These are phyloP conservation scores for cucumber (Cucumis sativus) DNA, from an alignment of 306 rosid species.

Conservation along the genomic window Cucumber_9930_V3 NC_026656.2:22221501-22222000, in stretches of 20 bases:
- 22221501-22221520: not conserved
- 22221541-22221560: not conserved
- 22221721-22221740: not conserved
- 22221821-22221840: not conserved
- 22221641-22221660: not conserved
- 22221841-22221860: not conserved
- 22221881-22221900: not conserved
- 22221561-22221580: not conserved
- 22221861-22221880: not conserved
- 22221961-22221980: not conserved
- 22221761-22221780: not conserved
- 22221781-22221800: not conserved
- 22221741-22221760: not conserved
- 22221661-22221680: not conserved
- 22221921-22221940: not conserved
- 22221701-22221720: not conserved
- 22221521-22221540: not conserved
- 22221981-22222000: not conserved
- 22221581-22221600: not conserved
- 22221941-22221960: not conserved
- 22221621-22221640: not conserved
- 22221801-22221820: not conserved
- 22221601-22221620: not conserved
- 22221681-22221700: not conserved
- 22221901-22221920: not conserved